Percentiles rank a stretch among this genome's conserved stretches.
phyloP scores from a whole-genome alignment of 2,329 filamentous ascomycete species.

The Aspergillus phoenicis region DNA sequence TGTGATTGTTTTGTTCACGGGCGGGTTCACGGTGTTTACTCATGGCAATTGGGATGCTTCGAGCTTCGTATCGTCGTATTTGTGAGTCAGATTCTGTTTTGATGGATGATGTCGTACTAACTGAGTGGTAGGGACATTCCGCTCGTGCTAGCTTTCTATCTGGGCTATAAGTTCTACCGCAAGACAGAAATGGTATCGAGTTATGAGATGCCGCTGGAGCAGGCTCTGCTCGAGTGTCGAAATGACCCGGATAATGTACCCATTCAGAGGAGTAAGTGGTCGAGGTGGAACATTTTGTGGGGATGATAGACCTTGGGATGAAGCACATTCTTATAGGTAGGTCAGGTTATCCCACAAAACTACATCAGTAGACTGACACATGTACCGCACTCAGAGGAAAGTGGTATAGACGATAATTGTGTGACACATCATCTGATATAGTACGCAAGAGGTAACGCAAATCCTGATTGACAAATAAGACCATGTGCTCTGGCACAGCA shows the following conservation, averaged over 20 bases:
- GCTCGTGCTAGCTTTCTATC: conserved; percentile 60
- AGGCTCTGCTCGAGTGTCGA: conserved; percentile 53
- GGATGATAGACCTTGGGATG: conserved; percentile 17
- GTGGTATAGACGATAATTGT: background rate
- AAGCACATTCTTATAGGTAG: too few relatives aligned
- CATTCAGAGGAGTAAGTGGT: conserved; percentile 28
- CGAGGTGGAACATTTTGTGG: conserved; percentile 41
- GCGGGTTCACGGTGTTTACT: conserved; percentile 67
- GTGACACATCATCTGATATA: background rate
- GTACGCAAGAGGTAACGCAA: background rate
- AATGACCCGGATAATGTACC: conserved; percentile 41
- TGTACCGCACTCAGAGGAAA: too few relatives aligned
- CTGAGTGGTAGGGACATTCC: conserved; percentile 55
- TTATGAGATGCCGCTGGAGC: conserved; percentile 54
- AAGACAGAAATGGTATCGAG: conserved; percentile 60
- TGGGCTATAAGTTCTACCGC: conserved; percentile 68
- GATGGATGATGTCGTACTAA: background rate
- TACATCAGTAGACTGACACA: too few relatives aligned
- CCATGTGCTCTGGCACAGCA: too few relatives aligned
- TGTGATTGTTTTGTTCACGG: conserved; percentile 68
- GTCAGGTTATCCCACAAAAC: too few relatives aligned
- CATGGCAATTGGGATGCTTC: conserved; percentile 60
- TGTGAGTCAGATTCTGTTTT: conserved; percentile 52
- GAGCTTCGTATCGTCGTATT: conserved; percentile 63
- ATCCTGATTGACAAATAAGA: too few relatives aligned